Percentiles rank a stretch among this genome's conserved stretches.
phyloP scores from a whole-genome alignment of 345 rosid genomes.

The Rhodomyrtus tomentosa region DNA sequence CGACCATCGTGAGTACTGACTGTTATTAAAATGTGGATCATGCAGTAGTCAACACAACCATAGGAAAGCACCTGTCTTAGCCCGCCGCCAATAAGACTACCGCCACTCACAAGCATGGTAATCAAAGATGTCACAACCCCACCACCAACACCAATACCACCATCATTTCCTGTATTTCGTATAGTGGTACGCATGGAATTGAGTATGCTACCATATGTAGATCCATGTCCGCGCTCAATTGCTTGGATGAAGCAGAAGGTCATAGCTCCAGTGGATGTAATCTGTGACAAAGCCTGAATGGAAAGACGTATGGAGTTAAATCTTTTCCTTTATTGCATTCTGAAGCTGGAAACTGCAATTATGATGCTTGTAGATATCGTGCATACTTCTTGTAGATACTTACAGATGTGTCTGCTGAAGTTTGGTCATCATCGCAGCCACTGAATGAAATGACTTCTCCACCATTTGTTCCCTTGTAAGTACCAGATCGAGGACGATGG shows the following conservation, averaged over 20 bases:
- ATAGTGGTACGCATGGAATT: slow-evolving; percentile 62
- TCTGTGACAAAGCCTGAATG: slow-evolving; percentile 63
- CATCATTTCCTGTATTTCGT: slow-evolving; percentile 27
- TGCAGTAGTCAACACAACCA: not conserved
- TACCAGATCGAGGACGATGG: slow-evolving; percentile 77
- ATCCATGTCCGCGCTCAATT: slow-evolving; percentile 49
- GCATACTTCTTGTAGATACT: slow-evolving; percentile 10
- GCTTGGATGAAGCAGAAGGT: slow-evolving; percentile 88
- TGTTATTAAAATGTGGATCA: not conserved
- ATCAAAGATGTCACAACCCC: slow-evolving; percentile 59
- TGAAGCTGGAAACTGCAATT: not conserved
- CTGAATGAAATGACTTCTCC: slow-evolving; percentile 83
- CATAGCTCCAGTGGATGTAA: slow-evolving; percentile 87
- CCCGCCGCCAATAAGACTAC: slow-evolving; percentile 42
- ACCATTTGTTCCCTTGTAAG: slow-evolving; percentile 82
- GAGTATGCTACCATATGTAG: slow-evolving; percentile 68
- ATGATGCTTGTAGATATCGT: not conserved
- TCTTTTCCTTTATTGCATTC: not conserved
- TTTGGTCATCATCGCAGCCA: slow-evolving; percentile 87
- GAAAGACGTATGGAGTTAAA: not conserved
- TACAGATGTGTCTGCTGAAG: slow-evolving; percentile 87
- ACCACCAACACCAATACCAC: slow-evolving; percentile 38
- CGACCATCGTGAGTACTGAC: not conserved
- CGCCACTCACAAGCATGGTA: slow-evolving; percentile 66
- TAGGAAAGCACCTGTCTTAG: slow-evolving; percentile 42